Evolutionary conservation across 2,329 filamentous ascomycete genomes (phyloP), one percentile per base, ranked within the genome.

Genomic region (Metarhizium rileyi): DNA sequence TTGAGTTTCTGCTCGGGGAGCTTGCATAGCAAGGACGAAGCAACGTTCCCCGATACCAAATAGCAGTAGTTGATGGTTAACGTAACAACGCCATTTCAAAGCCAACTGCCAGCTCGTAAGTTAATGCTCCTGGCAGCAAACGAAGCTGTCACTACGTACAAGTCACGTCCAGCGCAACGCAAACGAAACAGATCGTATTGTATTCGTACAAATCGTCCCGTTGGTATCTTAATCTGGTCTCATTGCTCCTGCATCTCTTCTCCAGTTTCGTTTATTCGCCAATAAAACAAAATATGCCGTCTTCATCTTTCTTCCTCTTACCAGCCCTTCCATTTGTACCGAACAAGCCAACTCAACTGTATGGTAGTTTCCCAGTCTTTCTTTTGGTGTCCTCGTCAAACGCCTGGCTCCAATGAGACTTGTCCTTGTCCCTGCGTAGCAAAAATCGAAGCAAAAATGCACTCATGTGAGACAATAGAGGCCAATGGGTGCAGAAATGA

Each of bases 121-220:
- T n/a, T n/a, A n/a, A n/a, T n/a, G n/a, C n/a, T n/a, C n/a, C n/a
- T n/a, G n/a, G n/a, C n/a, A n/a, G n/a, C n/a, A n/a, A n/a, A n/a
- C n/a, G n/a, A n/a, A n/a, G n/a, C n/a, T n/a, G n/a, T n/a, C n/a
- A n/a, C n/a, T n/a, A n/a, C n/a, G n/a, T n/a, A n/a, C n/a, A n/a
- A n/a, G 14, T 14, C 30, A 14, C 12, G 30, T 33, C 30, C 30
- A 16, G 30, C 30, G 30, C 30, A 33, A 8, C 30, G 10, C 30
- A 4, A 33, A 33, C 16, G 30, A n/a, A 33, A 5, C 35, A 9
- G 18, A 38, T 38, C 20, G n/a, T 7, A 38, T 38, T 38, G 35
- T 38, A 38, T 53, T 60, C 46, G 52, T 56, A 55, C 53, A 57
- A 57, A 52, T 55, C 51, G 48, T 57, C 53, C 56, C 14, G 4